These are phyloP conservation scores for Pichia sp. DNA, from an alignment of 1,139 yeast genomes.

Conservation along the genomic window DNA sequence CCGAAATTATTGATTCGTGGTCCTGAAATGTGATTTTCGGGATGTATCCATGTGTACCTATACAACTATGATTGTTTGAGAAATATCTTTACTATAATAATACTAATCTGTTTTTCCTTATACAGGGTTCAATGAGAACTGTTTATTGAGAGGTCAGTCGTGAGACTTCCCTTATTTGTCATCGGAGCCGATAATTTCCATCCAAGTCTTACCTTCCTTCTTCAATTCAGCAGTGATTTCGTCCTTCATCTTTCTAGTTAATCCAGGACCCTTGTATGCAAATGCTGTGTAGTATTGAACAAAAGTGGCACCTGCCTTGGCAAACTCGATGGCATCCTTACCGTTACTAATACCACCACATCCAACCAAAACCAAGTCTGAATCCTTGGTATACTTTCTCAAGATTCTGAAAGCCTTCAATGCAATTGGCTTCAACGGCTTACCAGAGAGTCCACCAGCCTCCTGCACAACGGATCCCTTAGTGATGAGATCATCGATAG, in stretches of 20 bases:
- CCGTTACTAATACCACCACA: constrained; percentile 92
- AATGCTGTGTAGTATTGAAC: constrained; percentile 83
- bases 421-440: constrained; percentile 80
- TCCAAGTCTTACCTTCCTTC: constrained; percentile 79
- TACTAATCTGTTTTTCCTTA: too few species aligned
- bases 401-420: constrained; percentile 63
- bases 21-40: too few species aligned
- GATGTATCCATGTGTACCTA: too few species aligned
- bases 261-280: constrained; percentile 90
- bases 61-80: too few species aligned
- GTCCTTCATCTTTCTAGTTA: constrained; percentile 69
- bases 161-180: constrained; percentile 27
- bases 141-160: too few species aligned
- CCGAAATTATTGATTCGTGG: too few species aligned
- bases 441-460: constrained; percentile 88
- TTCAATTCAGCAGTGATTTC: constrained; percentile 62
- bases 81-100: too few species aligned
- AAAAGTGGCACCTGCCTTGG: constrained; percentile 87
- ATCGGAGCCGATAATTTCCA: constrained; percentile 60
- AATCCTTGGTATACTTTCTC: constrained; percentile 68
- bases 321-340: constrained; percentile 84
- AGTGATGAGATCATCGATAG: constrained; percentile 43
- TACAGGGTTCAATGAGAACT: too few species aligned
- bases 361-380: constrained; percentile 70
- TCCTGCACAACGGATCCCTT: constrained; percentile 41